Percentiles rank a stretch among this genome's conserved stretches.
These are phyloP conservation scores for Dioscorea alata DNA, from an alignment of 106 monocot species.

Conservation along the genomic window DNA sequence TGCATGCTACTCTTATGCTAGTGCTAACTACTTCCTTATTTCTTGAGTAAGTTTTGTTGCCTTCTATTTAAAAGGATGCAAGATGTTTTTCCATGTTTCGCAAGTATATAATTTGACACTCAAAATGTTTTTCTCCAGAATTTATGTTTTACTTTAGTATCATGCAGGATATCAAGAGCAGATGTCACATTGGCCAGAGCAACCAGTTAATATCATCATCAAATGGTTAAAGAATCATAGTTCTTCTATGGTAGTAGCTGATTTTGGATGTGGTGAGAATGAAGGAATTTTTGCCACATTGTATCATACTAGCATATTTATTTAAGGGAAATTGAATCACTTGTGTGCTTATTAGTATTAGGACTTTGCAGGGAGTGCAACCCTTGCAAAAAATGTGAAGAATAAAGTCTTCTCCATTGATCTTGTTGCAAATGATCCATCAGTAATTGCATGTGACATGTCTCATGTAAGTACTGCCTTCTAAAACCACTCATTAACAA, in stretches of 20 bases:
- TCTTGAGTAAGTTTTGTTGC: no score
- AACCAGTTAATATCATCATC: slow-evolving; percentile 83
- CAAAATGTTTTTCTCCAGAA: no score
- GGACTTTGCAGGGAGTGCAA: slow-evolving; percentile 61
- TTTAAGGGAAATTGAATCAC: not conserved
- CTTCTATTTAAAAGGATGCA: not conserved
- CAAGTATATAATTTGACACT: no score
- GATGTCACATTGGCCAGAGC: slow-evolving; percentile 94
- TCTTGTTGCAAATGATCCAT: slow-evolving; percentile 85
- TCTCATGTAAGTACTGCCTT: slow-evolving; percentile 49
- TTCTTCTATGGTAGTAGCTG: slow-evolving; percentile 75
- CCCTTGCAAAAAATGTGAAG: slow-evolving; percentile 69
- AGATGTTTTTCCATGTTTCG: slow-evolving; percentile 16
- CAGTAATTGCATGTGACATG: slow-evolving; percentile 98
- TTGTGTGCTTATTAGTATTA: slow-evolving; percentile 1
- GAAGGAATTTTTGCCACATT: not conserved
- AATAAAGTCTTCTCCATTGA: slow-evolving; percentile 96
- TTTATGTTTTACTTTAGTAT: slow-evolving; percentile 45
- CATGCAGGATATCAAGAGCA: slow-evolving; percentile 96
- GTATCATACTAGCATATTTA: not conserved
- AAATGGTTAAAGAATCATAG: slow-evolving; percentile 70
- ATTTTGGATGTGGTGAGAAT: slow-evolving; percentile 98
- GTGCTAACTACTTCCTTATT: no score
- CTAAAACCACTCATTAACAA: not conserved
- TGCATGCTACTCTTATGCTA: no score